Evolutionary conservation across 2,329 filamentous ascomycete genomes (phyloP).

Genomic region (Alternaria solani): DNA sequence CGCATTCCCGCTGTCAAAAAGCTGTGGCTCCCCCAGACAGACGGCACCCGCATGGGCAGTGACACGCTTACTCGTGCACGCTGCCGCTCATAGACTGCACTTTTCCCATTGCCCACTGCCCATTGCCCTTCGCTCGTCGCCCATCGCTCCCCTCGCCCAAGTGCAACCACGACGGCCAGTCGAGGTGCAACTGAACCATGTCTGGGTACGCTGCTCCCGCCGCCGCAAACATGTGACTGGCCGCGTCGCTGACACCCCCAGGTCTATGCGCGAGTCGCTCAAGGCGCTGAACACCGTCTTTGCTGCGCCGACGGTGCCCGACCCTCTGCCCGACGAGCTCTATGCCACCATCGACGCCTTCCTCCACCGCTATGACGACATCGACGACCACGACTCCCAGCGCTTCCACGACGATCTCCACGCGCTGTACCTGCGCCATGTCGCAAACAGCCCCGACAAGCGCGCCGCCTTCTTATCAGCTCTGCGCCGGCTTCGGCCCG

Average conservation of each 20-base stretch:
- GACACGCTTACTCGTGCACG: constrained; percentile 14
- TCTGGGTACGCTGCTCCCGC: constrained; percentile 30
- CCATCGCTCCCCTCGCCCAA: constrained; percentile 8
- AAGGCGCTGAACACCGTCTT: constrained; percentile 57
- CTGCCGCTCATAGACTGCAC: neutral
- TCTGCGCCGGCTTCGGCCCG: constrained; percentile 69
- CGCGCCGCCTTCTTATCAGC: constrained; percentile 74
- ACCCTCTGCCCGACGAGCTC: constrained; percentile 73
- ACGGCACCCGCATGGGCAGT: constrained; percentile 20
- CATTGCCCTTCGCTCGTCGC: too few relatives aligned
- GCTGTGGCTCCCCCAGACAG: constrained; percentile 7
- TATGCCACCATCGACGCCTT: constrained; percentile 70
- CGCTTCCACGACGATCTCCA: constrained; percentile 77
- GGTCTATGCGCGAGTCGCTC: constrained; percentile 59
- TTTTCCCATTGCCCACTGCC: too few relatives aligned
- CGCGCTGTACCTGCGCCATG: constrained; percentile 69
- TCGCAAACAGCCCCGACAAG: constrained; percentile 64
- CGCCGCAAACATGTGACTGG: neutral
- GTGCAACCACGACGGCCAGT: constrained; percentile 8
- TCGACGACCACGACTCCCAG: constrained; percentile 74
- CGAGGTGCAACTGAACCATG: constrained; percentile 22
- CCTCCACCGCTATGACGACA: constrained; percentile 70
- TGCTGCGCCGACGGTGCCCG: constrained; percentile 50
- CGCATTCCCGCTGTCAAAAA: constrained; percentile 23
- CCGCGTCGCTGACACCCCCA: constrained; percentile 45